Evolutionary conservation across 495 filamentous ascomycete genomes (phyloP), one percentile per base, ranked within the genome.

Genomic region (Hypoxylon lienhwacheense): DNA sequence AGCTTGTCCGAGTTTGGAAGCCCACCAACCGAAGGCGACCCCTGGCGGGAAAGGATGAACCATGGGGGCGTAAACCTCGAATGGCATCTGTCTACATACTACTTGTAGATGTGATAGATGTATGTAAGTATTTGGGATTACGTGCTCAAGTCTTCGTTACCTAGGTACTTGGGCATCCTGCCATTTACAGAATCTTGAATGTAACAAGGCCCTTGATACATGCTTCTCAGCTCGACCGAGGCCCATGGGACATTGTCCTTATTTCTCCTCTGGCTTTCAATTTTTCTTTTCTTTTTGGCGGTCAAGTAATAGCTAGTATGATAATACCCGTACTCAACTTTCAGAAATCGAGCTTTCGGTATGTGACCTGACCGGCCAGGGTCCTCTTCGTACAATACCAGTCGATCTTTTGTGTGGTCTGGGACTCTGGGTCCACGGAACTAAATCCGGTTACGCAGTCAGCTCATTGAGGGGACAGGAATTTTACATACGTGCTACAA

Each of bases 1-100:
- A 45, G 50, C 55, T 61, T 50, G 57, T 42, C 33, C 40, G 14
- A 52, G 55, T 44, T 20, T 32, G 28, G 47, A 55, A 55, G 48
- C 26, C 32, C 28, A 11, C 20, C 26, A 33, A 34, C 45, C 40
- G 35, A 12, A 12, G 37, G 16, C n/a, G n/a, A n/a, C n/a, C n/a
- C n/a, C n/a, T n/a, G n/a, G n/a, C n/a, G n/a, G n/a, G n/a, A n/a
- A n/a, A n/a, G n/a, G n/a, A n/a, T n/a, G n/a, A n/a, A n/a, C n/a
- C n/a, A 47, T 56, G 58, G 58, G 58, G 58, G 52, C 51, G n/a
- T n/a, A n/a, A n/a, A n/a, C n/a, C n/a, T n/a, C n/a, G n/a, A n/a
- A n/a, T n/a, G n/a, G n/a, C n/a, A n/a, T n/a, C n/a, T n/a, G n/a
- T n/a, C n/a, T n/a, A n/a, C n/a, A n/a, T n/a, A n/a, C n/a, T n/a